phyloP scores from a whole-genome alignment of 306 rosid genomes.

The Cercis canadensis region DNA sequence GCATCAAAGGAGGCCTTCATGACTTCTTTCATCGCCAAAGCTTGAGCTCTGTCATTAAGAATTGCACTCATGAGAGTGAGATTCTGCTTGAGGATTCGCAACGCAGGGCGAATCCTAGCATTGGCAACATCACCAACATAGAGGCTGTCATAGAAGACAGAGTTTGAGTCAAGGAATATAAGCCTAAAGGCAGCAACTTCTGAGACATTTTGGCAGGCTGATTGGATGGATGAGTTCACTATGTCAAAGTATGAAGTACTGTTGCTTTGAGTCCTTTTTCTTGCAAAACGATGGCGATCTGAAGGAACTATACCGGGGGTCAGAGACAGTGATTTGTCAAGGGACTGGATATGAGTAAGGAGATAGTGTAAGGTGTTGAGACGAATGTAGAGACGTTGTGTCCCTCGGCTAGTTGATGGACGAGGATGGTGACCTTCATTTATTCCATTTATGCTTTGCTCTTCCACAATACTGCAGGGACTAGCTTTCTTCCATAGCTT shows the following conservation, averaged over 20 bases:
- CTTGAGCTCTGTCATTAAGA: conserved; percentile 73
- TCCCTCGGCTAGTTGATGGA: conserved; percentile 90
- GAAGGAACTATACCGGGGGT: conserved; percentile 50
- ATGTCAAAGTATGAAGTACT: conserved; percentile 65
- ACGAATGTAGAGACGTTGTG: conserved; percentile 90
- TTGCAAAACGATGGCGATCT: conserved; percentile 24
- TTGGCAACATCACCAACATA: conserved; percentile 68
- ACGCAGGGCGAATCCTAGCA: conserved; percentile 71
- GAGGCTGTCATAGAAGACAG: conserved; percentile 76
- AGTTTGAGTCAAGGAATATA: conserved; percentile 80
- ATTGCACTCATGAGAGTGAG: conserved; percentile 71
- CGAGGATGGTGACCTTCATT: conserved; percentile 70
- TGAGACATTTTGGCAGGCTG: conserved; percentile 74
- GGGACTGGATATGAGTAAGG: conserved; percentile 58
- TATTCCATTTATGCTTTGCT: conserved; percentile 39
- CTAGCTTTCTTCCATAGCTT: conserved; percentile 76
- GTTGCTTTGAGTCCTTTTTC: conserved; percentile 29
- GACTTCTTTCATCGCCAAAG: conserved; percentile 81
- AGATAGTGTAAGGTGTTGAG: conserved; percentile 84
- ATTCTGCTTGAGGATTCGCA: conserved; percentile 76
- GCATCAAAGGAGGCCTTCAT: conserved; percentile 91
- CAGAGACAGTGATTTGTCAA: conserved; percentile 64
- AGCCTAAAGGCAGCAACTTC: conserved; percentile 92
- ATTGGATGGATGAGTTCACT: conserved; percentile 49
- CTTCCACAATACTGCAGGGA: conserved; percentile 64